Evolutionary conservation across 2,329 filamentous ascomycete genomes (phyloP), one percentile per base, ranked within the genome.

Genomic region (Herpomyces periplanetae): DNA sequence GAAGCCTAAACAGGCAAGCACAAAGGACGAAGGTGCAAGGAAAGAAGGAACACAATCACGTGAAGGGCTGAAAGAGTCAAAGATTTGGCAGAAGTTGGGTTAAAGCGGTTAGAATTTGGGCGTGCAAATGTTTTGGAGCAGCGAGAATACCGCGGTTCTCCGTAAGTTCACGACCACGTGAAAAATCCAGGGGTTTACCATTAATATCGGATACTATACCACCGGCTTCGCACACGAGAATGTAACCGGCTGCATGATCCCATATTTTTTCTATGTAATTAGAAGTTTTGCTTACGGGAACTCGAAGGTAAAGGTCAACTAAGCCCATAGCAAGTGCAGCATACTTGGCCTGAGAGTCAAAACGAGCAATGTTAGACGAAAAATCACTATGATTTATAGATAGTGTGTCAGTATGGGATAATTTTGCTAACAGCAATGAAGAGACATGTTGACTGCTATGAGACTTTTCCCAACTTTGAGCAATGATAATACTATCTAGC

Each of bases 261-360:
- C 80, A 96, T 29, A 96, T 96, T 54, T 96, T 96, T 49, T 96
- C 80, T 37, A 85, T 58, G 43, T 96, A 96, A 20, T 62, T 60
- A n/a, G n/a, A n/a, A n/a, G n/a, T n/a, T 29, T 61, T 63, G 35
- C 55, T 64, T 11, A 68, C 62, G 3, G 80, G 80, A 23, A 96
- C 44, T 20, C 84, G 55, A 22, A 96, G 51, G 42, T 96, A 96
- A 27, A 96, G 60, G 34, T 96, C 80, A 19, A 73, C 80, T 3
- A 73, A 71, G 17, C 80, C 80, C 26, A 80, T 52, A 13, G 80
- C 80, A 35, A 96, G 85, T 13, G 66, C 80, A 25, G 62, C 75
- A 41, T 96, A 96, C 42, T 96, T 96, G 30, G 80, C 75, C 42
- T 96, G 80, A 20, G 68, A 85, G 43, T 96, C 80, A 63, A 96